Evolutionary conservation across 2,329 filamentous ascomycete genomes (phyloP).

Genomic region (Trichoderma sp.): DNA sequence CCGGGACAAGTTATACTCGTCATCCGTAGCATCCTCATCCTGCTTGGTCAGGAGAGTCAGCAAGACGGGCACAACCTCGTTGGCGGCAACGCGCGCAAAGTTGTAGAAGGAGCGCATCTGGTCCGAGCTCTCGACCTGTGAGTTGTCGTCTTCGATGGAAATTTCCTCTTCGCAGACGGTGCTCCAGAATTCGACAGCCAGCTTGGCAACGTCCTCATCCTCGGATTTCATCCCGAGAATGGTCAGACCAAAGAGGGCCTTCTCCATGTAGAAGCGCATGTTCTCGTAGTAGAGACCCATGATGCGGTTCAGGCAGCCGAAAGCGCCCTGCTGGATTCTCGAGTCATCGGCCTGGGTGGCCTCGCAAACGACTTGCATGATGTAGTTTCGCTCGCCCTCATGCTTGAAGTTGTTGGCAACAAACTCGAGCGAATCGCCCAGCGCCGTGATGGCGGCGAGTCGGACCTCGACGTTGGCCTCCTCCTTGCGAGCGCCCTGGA

Average conservation of each 20-base stretch:
- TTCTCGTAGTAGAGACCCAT: slow-evolving; percentile 99
- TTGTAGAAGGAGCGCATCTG: slow-evolving; percentile 93
- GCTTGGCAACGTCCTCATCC: slow-evolving; percentile 96
- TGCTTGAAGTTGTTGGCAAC: slow-evolving; percentile 98
- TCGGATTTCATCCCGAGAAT: slow-evolving; percentile 98
- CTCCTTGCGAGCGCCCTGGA: slow-evolving; percentile 95
- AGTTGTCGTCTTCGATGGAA: slow-evolving; percentile 95
- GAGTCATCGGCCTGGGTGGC: slow-evolving; percentile 90
- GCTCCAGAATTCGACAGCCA: slow-evolving; percentile 99
- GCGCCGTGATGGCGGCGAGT: slow-evolving; percentile 85
- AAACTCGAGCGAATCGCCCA: slow-evolving; percentile 96
- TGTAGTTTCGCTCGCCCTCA: slow-evolving; percentile 98
- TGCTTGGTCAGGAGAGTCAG: slow-evolving; percentile 89
- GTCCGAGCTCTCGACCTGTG: slow-evolving; percentile 68
- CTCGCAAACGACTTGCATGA: slow-evolving; percentile 99
- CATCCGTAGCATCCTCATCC: slow-evolving; percentile 93
- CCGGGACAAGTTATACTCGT: slow-evolving; percentile 95
- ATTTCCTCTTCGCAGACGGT: slow-evolving; percentile 99
- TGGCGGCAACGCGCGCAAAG: slow-evolving; percentile 88
- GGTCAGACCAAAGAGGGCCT: slow-evolving; percentile 94
- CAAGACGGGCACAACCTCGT: slow-evolving; percentile 91
- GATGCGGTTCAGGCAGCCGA: slow-evolving; percentile 96
- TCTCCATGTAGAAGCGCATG: slow-evolving; percentile 99
- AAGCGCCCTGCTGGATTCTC: slow-evolving; percentile 91
- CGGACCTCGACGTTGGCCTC: slow-evolving; percentile 90